Base-by-base conservation (phyloP, 495 filamentous ascomycete genomes). In the Haplographium delicatum region DNA sequence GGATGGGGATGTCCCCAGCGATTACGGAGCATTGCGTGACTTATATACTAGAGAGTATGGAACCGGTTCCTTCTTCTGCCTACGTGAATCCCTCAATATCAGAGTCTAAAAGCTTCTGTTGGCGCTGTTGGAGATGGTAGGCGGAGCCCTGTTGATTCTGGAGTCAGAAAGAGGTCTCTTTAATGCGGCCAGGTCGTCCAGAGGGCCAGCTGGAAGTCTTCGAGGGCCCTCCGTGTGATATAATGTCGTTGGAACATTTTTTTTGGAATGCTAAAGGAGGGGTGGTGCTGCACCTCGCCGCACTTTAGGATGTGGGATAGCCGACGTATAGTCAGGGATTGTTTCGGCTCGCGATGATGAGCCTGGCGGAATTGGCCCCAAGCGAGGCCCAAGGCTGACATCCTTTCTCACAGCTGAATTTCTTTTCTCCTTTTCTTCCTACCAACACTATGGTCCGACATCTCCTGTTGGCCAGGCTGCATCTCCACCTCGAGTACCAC, bases 141-240 rank as follows among this genome's bases (percentile, higher is more conserved):
- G 57, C 50, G 47, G 48, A 56, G 58, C 56, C 59, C 53, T 44
- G 37, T 31, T 47, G 9, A 23, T 31, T 37, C 31, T 33, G 44
- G 50, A 39, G 34, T 53, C 22, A 38, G 44, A 23, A 43, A 26
- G 35, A 31, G 51, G 54, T 24, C 51, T 47, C 35, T 51, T 25
- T 47, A 28, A 47, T 43, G 58, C 26, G 42, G 42, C 42, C 42
- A 25, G 56, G 55, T 45, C 55, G 35, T 39, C 39, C 16, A 55
- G 22, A 51, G 2, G 52, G 50, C 47, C 55, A 57, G 73, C 54
- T 73, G 65, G 56, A 40, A 46, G 7, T 4, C 8, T 11, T 28
- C 25, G 40, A 19, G 43, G 18, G 28, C 22, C 23, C 27, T 40
- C 18, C 4, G 7, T 35, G 42, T 25, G 31, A 54, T 43, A 54